Evolutionary conservation across 2,329 filamentous ascomycete genomes (phyloP).

Genomic region (Huntiella savannae): DNA sequence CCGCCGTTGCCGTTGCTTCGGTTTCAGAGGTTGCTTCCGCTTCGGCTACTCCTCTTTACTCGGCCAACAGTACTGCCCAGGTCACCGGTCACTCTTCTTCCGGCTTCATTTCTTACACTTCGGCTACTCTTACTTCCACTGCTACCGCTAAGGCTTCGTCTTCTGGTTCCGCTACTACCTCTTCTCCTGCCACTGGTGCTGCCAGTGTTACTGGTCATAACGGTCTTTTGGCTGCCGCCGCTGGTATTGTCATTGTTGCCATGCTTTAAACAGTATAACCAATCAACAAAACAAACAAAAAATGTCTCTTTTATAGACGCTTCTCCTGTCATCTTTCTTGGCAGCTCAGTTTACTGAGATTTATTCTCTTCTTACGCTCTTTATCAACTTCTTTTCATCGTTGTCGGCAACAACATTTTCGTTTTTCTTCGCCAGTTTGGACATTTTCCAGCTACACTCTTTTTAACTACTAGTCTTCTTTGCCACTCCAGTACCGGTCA

Average conservation of each 20-base stretch:
- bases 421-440: background rate
- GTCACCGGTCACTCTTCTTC: slow-evolving; percentile 8
- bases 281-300: background rate
- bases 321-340: slow-evolving; percentile 1
- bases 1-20: slow-evolving; percentile 19
- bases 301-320: slow-evolving; percentile 2
- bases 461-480: too few relatives aligned
- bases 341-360: slow-evolving; percentile 1
- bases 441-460: too few relatives aligned
- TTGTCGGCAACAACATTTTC: slow-evolving; percentile 6
- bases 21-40: slow-evolving; percentile 21
- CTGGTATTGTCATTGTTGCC: slow-evolving; percentile 30
- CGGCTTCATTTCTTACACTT: slow-evolving; percentile 16
- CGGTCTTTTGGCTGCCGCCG: slow-evolving; percentile 29
- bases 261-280: slow-evolving; percentile 25
- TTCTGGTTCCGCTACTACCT: slow-evolving; percentile 19
- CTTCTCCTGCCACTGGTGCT: slow-evolving; percentile 19
- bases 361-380: slow-evolving; percentile 4
- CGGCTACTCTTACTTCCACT: slow-evolving; percentile 14
- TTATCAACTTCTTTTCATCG: slow-evolving; percentile 3
- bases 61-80: slow-evolving; percentile 19
- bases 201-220: slow-evolving; percentile 26
- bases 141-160: slow-evolving; percentile 15
- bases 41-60: slow-evolving; percentile 13
- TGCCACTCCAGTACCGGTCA: too few relatives aligned